Percentiles rank a stretch among this genome's conserved stretches.
Evolutionary conservation across 306 rosid genomes (phyloP).

Genomic region (Ormosia semicastrata): DNA sequence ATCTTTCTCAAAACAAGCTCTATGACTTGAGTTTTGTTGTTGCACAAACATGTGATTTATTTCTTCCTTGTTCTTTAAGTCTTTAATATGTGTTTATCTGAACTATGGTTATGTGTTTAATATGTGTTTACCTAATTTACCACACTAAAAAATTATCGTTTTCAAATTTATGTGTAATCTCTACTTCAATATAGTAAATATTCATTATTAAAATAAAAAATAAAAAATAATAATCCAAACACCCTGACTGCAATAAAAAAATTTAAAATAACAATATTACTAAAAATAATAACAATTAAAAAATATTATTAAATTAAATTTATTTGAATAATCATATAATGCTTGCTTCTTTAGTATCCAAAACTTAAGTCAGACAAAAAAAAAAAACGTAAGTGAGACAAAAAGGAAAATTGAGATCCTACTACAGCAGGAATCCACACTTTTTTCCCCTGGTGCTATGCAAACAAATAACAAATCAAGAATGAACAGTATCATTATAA

Average conservation of each 20-base stretch:
- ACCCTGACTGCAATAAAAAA: too few relatives aligned
- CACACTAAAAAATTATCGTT: neutral
- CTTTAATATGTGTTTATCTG: too few relatives aligned
- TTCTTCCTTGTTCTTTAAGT: too few relatives aligned
- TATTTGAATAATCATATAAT: neutral
- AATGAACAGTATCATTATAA: neutral
- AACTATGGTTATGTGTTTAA: too few relatives aligned
- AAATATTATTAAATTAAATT: neutral
- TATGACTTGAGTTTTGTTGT: neutral
- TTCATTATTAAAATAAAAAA: neutral
- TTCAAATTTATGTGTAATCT: neutral
- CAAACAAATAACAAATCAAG: neutral
- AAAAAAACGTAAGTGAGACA: neutral
- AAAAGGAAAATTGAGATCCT: neutral
- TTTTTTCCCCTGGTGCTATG: neutral
- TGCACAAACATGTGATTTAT: neutral
- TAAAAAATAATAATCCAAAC: neutral
- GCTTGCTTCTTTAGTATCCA: too few relatives aligned
- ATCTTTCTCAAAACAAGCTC: too few relatives aligned
- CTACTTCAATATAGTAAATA: neutral
- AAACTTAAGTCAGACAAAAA: too few relatives aligned
- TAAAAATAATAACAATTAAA: too few relatives aligned
- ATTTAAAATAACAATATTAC: too few relatives aligned
- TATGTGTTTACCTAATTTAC: neutral
- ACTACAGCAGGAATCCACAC: neutral